These are phyloP conservation scores for Chaetoscypha palmicola DNA, from an alignment of 2,329 filamentous ascomycete species.

Conservation along the genomic window DNA sequence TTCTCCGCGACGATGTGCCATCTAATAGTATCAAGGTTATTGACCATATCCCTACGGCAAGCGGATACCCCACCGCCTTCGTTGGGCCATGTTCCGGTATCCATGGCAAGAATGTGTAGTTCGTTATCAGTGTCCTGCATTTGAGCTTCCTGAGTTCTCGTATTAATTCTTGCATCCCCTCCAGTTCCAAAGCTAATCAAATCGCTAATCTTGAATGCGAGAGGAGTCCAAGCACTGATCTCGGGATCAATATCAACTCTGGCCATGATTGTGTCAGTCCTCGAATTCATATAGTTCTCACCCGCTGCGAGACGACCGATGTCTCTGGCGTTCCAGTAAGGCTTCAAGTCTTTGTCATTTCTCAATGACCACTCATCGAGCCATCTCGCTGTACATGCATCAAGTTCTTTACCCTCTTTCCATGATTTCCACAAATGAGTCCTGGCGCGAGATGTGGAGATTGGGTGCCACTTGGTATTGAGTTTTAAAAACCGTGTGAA, in stretches of 20 bases:
- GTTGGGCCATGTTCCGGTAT: conserved; percentile 17
- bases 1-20: conserved; percentile 45
- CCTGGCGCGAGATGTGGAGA: conserved; percentile 37
- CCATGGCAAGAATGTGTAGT: conserved; percentile 37
- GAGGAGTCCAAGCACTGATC: conserved; percentile 25
- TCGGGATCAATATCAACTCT: conserved; percentile 27
- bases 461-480: conserved; percentile 31
- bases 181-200: conserved; percentile 32
- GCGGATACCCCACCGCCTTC: conserved; percentile 28
- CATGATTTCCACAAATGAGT: conserved; percentile 41
- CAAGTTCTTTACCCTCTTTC: conserved; percentile 38
- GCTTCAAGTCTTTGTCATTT: conserved; percentile 34
- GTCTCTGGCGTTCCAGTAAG: conserved; percentile 34
- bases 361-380: conserved; percentile 39
- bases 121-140: conserved; percentile 14
- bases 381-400: conserved; percentile 41
- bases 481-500: conserved; percentile 30
- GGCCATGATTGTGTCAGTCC: conserved; percentile 27
- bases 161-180: conserved; percentile 31
- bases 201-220: conserved; percentile 32
- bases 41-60: conserved; percentile 44
- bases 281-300: conserved; percentile 34
- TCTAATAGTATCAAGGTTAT: conserved; percentile 40
- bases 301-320: conserved; percentile 33
- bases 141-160: conserved; percentile 27